These are phyloP conservation scores for Aristolochia californica DNA, from an alignment of 164 flowering plant species.

Conservation along the genomic window DNA sequence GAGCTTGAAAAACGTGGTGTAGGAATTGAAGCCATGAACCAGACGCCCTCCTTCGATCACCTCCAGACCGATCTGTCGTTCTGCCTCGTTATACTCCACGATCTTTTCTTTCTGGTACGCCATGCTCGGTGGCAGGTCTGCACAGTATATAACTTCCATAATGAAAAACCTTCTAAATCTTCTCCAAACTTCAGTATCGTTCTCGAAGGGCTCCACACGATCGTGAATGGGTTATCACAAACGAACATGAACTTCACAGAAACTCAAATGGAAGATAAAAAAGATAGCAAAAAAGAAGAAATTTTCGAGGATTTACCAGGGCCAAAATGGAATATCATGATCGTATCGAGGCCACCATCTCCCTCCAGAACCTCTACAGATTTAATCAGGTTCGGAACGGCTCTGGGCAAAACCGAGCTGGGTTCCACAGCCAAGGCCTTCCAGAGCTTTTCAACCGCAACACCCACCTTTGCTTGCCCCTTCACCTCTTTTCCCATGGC, in stretches of 20 bases:
- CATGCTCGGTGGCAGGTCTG: constrained; percentile 1
- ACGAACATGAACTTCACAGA: not conserved
- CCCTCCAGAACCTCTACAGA: constrained; percentile 25
- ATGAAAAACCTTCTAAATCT: too few relatives aligned
- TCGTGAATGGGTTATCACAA: too few relatives aligned
- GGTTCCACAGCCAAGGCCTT: constrained; percentile 19
- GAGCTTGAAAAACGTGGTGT: constrained; percentile 21
- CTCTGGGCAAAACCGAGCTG: constrained; percentile 12
- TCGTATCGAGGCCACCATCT: constrained; percentile 40
- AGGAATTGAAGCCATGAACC: constrained; percentile 24
- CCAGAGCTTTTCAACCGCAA: constrained; percentile 25
- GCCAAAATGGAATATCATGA: constrained; percentile 24
- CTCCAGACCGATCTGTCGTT: constrained; percentile 21
- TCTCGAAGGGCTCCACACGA: too few relatives aligned
- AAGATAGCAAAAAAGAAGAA: not conserved
- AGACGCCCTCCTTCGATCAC: constrained; percentile 36
- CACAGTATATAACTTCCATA: too few relatives aligned
- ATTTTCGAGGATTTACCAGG: constrained; percentile 14
- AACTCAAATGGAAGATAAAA: not conserved
- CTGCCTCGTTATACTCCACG: constrained; percentile 26
- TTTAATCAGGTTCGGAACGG: constrained; percentile 19
- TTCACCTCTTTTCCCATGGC: constrained; percentile 16
- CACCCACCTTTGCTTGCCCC: constrained; percentile 17
- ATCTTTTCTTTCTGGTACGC: constrained; percentile 32
- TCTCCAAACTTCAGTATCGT: too few relatives aligned